These are phyloP conservation scores for Irpex sp. DNA, from an alignment of 1,284 basidiomycete genomes.

Conservation along the genomic window DNA sequence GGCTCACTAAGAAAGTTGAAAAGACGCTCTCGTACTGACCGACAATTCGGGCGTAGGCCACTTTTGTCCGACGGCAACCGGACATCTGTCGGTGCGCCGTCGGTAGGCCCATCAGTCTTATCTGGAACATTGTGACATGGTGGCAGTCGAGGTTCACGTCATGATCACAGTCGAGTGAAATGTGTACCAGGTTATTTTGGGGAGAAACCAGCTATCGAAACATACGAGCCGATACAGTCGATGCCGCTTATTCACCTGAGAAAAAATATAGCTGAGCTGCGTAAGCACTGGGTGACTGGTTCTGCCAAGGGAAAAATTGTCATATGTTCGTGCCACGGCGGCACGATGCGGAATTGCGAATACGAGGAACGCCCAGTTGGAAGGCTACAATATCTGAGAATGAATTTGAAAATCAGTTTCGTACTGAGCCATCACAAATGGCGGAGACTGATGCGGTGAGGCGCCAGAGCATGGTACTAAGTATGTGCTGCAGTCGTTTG, in stretches of 20 bases:
- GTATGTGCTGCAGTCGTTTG: no score
- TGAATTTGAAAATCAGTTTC: neutral
- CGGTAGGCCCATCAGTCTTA: constrained; percentile 2
- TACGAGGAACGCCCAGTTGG: neutral
- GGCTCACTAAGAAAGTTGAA: neutral
- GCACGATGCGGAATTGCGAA: neutral
- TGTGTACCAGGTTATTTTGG: no score
- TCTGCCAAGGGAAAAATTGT: neutral
- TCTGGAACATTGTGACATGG: neutral
- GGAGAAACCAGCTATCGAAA: no score
- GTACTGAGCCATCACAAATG: neutral
- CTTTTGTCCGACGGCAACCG: neutral
- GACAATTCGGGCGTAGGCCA: neutral
- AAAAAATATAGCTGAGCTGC: no score
- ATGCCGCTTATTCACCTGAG: no score
- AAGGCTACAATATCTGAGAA: neutral
- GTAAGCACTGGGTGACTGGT: neutral
- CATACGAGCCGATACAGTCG: no score
- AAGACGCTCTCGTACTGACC: neutral
- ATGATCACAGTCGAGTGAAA: no score
- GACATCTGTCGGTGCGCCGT: constrained; percentile 11
- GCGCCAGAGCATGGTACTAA: no score
- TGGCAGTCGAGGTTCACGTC: no score
- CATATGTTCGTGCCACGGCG: neutral
- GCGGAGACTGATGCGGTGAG: no score